Conservation (phyloP, 2,329 filamentous ascomycete species). For the Scedosporium boydii region DNA sequence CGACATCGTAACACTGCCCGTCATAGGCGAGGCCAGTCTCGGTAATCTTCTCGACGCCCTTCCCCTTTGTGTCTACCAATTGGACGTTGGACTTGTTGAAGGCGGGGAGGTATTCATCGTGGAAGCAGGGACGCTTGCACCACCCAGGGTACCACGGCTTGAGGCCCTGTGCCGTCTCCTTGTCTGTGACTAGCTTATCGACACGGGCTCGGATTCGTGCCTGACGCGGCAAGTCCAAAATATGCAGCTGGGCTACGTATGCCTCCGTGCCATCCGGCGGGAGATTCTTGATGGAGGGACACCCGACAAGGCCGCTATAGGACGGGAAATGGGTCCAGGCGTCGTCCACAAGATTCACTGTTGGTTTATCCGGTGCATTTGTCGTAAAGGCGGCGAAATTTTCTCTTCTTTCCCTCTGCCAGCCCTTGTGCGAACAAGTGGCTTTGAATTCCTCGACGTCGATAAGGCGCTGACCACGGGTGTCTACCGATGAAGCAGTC, state of each 20-base stretch:
- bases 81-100: constrained; percentile 51
- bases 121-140: constrained; percentile 56
- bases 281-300: constrained; percentile 10
- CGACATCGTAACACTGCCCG: too few relatives aligned
- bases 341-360: constrained; percentile 36
- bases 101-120: constrained; percentile 45
- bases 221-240: constrained; percentile 28
- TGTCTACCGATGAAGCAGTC: constrained; percentile 34
- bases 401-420: constrained; percentile 22
- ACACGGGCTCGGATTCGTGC: constrained; percentile 34
- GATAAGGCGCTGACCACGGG: constrained; percentile 28
- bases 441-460: constrained; percentile 33
- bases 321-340: constrained; percentile 33
- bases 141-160: constrained; percentile 51
- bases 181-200: constrained; percentile 39
- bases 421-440: constrained; percentile 29
- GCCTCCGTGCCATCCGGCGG: constrained; percentile 14
- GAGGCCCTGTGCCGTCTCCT: constrained; percentile 37
- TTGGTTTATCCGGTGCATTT: not conserved
- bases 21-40: too few relatives aligned
- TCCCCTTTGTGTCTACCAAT: constrained; percentile 49
- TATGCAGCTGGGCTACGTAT: constrained; percentile 12
- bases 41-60: constrained; percentile 26
- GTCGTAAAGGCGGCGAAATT: constrained; percentile 1
- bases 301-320: constrained; percentile 27